Base-by-base conservation (phyloP, 495 filamentous ascomycete species). In the Staphylotrichum longicolle region DNA sequence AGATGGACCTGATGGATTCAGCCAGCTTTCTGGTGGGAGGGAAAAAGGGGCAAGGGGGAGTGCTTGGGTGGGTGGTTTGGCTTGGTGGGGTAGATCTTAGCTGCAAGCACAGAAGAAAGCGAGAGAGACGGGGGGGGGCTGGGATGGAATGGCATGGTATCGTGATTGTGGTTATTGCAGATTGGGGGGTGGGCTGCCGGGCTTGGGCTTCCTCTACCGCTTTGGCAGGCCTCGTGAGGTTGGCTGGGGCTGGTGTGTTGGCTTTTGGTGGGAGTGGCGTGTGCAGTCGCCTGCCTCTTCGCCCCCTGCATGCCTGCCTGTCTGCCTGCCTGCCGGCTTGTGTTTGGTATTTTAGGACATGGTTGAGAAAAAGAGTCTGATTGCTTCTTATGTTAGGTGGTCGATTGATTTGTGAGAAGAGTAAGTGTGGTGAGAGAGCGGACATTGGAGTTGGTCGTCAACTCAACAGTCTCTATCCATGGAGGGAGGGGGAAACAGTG, bases 1-100 rank as follows among this genome's bases (percentile, higher is more conserved):
- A 27, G 20, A 27, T 27, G 7, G 46, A 5, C 10, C 14, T 15
- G 14, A 11, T 54, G 39, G 39, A 40, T 12, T n/a, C 4, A 15
- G 11, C 48, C 32, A 15, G 5, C 6, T 51, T 11, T 30, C n/a
- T 20, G 49, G 14, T 7, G 32, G 12, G 12, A 15, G 39, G 52
- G 41, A 33, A 15, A 4, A n/a, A 52, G n/a, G 11, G 11, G 14
- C 7, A 4, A 7, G 32, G 30, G 30, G 33, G 52, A 7, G 35
- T 37, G n/a, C 14, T 2, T 54, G 8, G 39, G n/a, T 27, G n/a
- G 9, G 9, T n/a, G 20, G 20, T 56, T 44, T 34, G 40, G 54
- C 15, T 5, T 40, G 54, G 1, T 4, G 51, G 54, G 54, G 41
- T 46, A 46, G 54, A 57, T 57, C 44, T 57, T 57, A 47, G 54